phyloP scores from a whole-genome alignment of 306 rosid genomes.

The Castanea sativa region DNA sequence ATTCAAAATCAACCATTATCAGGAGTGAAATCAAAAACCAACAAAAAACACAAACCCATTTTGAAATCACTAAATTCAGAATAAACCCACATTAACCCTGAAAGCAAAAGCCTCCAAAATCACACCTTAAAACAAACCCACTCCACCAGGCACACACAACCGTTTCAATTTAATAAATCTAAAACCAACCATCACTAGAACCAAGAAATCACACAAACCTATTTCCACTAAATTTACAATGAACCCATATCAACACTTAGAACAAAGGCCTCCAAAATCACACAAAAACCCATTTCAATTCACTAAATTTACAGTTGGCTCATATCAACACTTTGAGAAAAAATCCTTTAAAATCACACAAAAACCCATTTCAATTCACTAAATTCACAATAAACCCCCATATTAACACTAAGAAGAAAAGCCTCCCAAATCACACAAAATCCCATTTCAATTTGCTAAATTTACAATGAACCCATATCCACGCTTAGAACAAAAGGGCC shows the following conservation, averaged over 20 bases:
- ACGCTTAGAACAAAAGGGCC: too few species aligned
- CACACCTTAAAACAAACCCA: not conserved
- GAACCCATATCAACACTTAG: too few species aligned
- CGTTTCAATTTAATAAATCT: not conserved
- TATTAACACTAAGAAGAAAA: too few species aligned
- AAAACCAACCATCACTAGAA: not conserved
- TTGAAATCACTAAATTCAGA: not conserved
- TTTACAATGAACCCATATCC: too few species aligned
- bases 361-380: not conserved
- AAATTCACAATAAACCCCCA: not conserved
- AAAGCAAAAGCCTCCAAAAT: not conserved
- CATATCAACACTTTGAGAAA: not conserved
- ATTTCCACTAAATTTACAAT: too few species aligned
- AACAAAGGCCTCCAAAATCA: too few species aligned
- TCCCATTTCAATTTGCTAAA: not conserved
- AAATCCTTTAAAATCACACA: not conserved
- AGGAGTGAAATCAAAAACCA: not conserved
- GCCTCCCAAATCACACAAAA: too few species aligned
- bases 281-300: too few species aligned
- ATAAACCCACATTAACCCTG: not conserved
- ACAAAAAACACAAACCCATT: not conserved
- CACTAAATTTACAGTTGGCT: not conserved
- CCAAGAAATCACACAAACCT: not conserved
- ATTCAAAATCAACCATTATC: conserved; percentile 7
- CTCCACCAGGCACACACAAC: not conserved